Base-by-base conservation (phyloP, 2,329 filamentous ascomycete species). In the Fusarium miscanthi region DNA sequence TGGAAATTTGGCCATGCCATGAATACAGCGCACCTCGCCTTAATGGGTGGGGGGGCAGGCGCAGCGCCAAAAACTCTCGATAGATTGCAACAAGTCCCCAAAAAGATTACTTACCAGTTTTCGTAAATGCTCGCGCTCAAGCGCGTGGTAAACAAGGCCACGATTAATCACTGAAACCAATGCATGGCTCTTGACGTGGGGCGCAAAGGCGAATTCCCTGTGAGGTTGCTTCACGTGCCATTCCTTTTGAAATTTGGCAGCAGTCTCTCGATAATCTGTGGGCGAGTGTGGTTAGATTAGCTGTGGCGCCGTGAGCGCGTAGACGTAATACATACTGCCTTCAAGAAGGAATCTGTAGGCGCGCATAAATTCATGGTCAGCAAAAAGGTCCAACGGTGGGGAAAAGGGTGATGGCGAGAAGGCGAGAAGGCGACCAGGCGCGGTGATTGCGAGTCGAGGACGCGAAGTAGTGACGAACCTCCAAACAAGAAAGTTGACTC, bases 401-500 rank as follows among this genome's bases (percentile, higher is more conserved):
- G n/a, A 53, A 59, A 59, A 60, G 23, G 30, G 63, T 66, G 59
- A 70, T 53, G 45, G 58, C 52, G 40, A 51, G 57, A 63, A 42
- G 45, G 58, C 52, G 40, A 51, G 57, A 63, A 42, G 49, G 33
- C 19, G 60, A 63, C 57, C 63, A 23, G 69, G 70, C 46, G 58
- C 53, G 67, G 43, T 27, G 33, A 61, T 57, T 59, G 68, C 71
- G 60, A 57, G 69, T 69, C 67, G 74, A 76, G 73, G 69, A 71
- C 73, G 71, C 73, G 70, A 75, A 76, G 74, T 74, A 75, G 71
- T 74, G 78, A 87, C 89, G 82, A 86, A 92, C 90, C 89, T 90
- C 90, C 90, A 92, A 80, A 92, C 86, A 81, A 92, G 86, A 86
- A 89, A 91, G 85, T 91, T 92, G 86, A 91, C 85, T 85, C 88